Evolutionary conservation across 495 filamentous ascomycete genomes (phyloP), one percentile per base, ranked within the genome.

Genomic region (Penicillium cosmopolitanum): DNA sequence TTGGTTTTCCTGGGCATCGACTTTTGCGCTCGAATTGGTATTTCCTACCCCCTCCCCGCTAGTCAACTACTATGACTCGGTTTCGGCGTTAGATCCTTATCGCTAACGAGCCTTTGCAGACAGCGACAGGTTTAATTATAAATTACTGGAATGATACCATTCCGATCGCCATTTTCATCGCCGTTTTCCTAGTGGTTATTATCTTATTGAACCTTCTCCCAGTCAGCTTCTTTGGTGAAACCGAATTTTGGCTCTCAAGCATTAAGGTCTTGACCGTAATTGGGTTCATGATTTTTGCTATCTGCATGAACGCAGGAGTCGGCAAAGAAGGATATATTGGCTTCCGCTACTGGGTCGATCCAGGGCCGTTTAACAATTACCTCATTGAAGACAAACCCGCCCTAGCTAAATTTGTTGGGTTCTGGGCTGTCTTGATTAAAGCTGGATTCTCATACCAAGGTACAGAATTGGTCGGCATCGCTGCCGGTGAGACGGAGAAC

Each of bases 391-490:
- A 83, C 53, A 84, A 85, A 47, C 83, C 84, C 51, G 82, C 86
- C 2, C 48, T 60, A 13, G 68, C 88, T 3, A 61, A 65, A 50
- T 71, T 71, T 28, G 51, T 77, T 10, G 74, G 69, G 3, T 69
- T 77, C 50, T 76, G 71, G 66, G 68, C 73, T 3, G 70, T 72
- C 16, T 60, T 77, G n/a, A 71, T 76, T 54, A 70, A 77, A 61
- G 85, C 84, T 59, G 81, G 77, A 12, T 87, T 86, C 31, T 82
- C 87, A 51, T 89, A 88, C 68, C 84, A 84, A 31, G 87, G 86
- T 8, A 82, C 82, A 19, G 87, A 89, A 57, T 82, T 85, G 34
- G 80, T 89, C 0, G 85, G 84, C 43, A 81, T 89, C 5, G 85
- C 86, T 10, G 86, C 85, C 4, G 86, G 84, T 53, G 86, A 89